Base-by-base conservation (phyloP, 257 asterid genomes). In the Nicotiana obtusifolia region DNA sequence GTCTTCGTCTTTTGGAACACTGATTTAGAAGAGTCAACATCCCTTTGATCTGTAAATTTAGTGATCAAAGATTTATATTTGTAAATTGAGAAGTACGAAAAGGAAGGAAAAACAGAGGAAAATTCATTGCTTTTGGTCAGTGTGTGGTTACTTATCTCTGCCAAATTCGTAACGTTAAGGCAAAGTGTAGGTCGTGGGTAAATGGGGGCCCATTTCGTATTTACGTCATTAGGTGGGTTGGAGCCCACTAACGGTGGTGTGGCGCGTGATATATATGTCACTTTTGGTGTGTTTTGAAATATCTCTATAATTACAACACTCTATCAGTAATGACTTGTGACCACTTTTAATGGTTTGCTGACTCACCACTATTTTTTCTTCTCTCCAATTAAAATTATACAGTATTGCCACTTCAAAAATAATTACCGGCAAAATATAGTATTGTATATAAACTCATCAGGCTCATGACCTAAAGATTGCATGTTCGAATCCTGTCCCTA, bases 201-300 rank as follows among this genome's bases (percentile, higher is more conserved):
- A 75, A 49, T 75, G 91, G 85, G 78, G 85, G 78, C 87, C 90
- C 87, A 73, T 14, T 33, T 26, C 9, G 87, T 82, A 86, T 85
- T 81, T 77, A 85, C 87, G 87, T 88, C 84, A 89, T 81, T 84
- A 62, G 89, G 89, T 91, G 89, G 88, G 88, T 61, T 81, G 88
- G 95, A 84, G 88, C 92, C 96, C 92, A 84, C 92, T 84, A 35
- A 37, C 24, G 20, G 85, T 87, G 87, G 91, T 85, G 95, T 88
- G 89, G 88, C 87, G 85, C 75, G 62, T 49, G 62, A 62, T 75
- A 49, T 75, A 15, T 47, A 49, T 61, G 73, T 81, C 90, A 80
- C 73, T 26, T 44, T 85, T 82, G 19, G 64, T 65, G 33, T 81
- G 81, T 71, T 31, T 88, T 61, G 64, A 84, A 87, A 86, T 87